Evolutionary conservation across 495 filamentous ascomycete genomes (phyloP).

Genomic region (Penicillium canariense): DNA sequence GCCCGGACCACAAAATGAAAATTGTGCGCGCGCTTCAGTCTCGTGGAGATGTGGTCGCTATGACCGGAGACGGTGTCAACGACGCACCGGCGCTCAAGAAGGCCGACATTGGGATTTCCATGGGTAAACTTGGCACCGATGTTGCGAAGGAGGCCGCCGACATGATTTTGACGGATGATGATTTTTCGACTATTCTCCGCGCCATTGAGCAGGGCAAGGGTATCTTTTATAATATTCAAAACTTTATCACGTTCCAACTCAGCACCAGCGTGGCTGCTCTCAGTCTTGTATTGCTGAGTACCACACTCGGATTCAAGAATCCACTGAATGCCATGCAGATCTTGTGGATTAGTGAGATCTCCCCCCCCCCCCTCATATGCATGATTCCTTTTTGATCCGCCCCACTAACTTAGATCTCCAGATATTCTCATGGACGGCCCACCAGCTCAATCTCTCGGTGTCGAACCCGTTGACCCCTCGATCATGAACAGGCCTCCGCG

Average conservation of each 20-base stretch:
- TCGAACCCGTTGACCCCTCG: conserved; percentile 90
- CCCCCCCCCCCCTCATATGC: not conserved
- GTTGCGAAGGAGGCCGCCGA: conserved; percentile 99
- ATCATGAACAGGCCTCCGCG: conserved; percentile 93
- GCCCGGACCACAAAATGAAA: conserved; percentile 96
- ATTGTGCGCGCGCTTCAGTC: conserved; percentile 89
- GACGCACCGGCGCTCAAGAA: conserved; percentile 96
- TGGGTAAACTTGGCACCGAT: conserved; percentile 93
- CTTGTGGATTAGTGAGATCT: conserved; percentile 90
- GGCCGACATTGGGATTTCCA: conserved; percentile 96
- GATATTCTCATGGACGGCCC: conserved; percentile 99
- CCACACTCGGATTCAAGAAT: conserved; percentile 86
- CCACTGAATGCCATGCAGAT: conserved; percentile 99
- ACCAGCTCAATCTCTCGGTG: conserved; percentile 93
- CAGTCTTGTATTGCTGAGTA: conserved; percentile 86
- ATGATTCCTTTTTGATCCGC: not conserved
- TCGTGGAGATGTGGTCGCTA: conserved; percentile 94
- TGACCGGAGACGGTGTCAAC: conserved; percentile 98
- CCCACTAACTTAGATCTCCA: conserved; percentile 42
- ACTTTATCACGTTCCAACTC: conserved; percentile 97
- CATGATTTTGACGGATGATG: conserved; percentile 98
- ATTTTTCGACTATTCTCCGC: conserved; percentile 93
- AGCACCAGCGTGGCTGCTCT: conserved; percentile 95
- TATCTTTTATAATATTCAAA: conserved; percentile 99
- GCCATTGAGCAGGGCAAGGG: conserved; percentile 99